Conservation (phyloP, 2,329 filamentous ascomycete species). For the Pochonia chlamydosporia region DNA sequence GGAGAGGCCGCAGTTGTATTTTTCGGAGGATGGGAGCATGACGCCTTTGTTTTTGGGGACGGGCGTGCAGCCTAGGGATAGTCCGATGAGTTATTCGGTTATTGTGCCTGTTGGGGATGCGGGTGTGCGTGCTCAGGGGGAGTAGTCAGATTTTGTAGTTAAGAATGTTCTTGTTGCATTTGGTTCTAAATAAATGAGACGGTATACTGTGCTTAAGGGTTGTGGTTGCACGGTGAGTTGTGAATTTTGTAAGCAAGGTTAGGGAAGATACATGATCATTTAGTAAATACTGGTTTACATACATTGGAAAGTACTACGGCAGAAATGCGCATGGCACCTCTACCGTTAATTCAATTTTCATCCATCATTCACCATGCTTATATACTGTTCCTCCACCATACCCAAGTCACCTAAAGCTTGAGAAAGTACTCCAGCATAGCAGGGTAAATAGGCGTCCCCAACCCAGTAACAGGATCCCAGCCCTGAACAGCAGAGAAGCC, state of each 20-base stretch:
- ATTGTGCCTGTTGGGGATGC: conserved; percentile 18
- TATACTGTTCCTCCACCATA: no score
- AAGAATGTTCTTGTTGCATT: no score
- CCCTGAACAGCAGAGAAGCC: conserved; percentile 13
- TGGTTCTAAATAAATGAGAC: no score
- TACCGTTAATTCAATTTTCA: no score
- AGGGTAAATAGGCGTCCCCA: conserved; percentile 14
- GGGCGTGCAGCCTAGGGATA: conserved; percentile 37
- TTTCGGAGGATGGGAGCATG: background rate
- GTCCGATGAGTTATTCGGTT: conserved; percentile 16
- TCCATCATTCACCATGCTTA: no score
- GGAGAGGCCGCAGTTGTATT: conserved; percentile 35
- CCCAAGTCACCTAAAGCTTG: background rate
- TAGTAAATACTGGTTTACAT: no score
- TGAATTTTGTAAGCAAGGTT: no score
- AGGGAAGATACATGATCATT: no score
- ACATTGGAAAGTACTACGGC: no score
- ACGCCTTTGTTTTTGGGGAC: conserved; percentile 25
- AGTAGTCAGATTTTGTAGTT: background rate
- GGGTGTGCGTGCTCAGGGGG: conserved; percentile 10
- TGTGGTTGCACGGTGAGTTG: no score
- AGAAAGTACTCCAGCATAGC: conserved; percentile 36
- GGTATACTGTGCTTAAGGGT: no score
- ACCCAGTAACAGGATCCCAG: conserved; percentile 14
- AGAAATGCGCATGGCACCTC: no score